Percentiles rank a stretch among this genome's conserved stretches.
Evolutionary conservation across 371 early-diverging fungal genomes (phyloP).

Genomic region (Syncephalastrum sp.): DNA sequence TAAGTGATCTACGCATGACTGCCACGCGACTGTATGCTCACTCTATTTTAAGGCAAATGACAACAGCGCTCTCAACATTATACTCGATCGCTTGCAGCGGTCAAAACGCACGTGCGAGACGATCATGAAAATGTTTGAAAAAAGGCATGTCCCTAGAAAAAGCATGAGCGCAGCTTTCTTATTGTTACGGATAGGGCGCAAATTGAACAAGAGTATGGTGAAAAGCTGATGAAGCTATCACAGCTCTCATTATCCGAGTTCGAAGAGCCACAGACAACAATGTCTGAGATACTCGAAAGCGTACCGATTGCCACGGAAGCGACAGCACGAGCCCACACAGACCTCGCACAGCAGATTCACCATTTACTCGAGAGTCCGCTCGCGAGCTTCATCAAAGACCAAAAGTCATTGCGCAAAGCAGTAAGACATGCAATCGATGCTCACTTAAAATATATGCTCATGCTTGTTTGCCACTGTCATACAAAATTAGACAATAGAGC

Average conservation of each 20-base stretch:
- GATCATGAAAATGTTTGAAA: slow-evolving; percentile 4
- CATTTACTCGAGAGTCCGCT: slow-evolving; percentile 24
- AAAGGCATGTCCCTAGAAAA: slow-evolving; percentile 1
- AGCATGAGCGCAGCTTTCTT: not conserved
- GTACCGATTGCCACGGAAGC: slow-evolving; percentile 26
- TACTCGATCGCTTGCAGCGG: slow-evolving; percentile 4
- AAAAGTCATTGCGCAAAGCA: slow-evolving; percentile 22
- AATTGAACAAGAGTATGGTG: slow-evolving; percentile 26
- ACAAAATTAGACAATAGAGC: slow-evolving; percentile 11
- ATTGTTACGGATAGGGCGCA: slow-evolving; percentile 16
- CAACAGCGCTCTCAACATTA: slow-evolving; percentile 1
- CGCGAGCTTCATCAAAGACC: slow-evolving; percentile 21
- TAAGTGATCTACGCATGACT: too few species aligned
- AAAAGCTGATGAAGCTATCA: slow-evolving; percentile 20
- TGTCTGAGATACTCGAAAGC: slow-evolving; percentile 20
- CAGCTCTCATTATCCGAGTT: slow-evolving; percentile 19
- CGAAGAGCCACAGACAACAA: slow-evolving; percentile 20
- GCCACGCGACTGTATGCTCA: too few species aligned
- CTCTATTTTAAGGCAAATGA: slow-evolving; percentile 1
- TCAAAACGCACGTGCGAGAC: slow-evolving; percentile 6
- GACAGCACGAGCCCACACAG: slow-evolving; percentile 26
- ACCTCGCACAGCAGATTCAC: slow-evolving; percentile 30
- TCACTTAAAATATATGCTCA: too few species aligned
- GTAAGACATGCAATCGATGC: slow-evolving; percentile 7
- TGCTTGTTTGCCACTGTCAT: not conserved